phyloP scores from a whole-genome alignment of 2,329 filamentous ascomycete species.

The Colletotrichum eremochloae region DNA sequence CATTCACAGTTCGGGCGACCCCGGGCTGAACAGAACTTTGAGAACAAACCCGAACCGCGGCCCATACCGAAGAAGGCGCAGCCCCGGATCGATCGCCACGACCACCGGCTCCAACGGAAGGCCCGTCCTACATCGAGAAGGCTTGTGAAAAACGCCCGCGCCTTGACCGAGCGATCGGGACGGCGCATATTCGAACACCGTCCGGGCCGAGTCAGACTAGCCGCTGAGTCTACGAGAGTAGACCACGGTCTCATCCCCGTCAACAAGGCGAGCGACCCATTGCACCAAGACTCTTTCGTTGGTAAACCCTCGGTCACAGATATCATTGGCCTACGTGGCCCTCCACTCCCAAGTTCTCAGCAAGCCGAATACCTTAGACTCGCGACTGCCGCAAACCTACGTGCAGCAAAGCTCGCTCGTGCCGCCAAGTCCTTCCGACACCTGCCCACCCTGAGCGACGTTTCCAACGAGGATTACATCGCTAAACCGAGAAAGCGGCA shows the following conservation, averaged over 20 bases:
- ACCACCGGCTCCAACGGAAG: neutral
- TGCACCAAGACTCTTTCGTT: neutral
- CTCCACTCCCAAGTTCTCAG: neutral
- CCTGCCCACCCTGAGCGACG: neutral
- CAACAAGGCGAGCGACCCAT: neutral
- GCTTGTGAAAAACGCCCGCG: neutral
- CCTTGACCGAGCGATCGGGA: neutral
- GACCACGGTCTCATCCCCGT: neutral
- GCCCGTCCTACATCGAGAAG: neutral
- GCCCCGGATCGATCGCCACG: neutral
- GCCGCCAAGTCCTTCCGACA: neutral
- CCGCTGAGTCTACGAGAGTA: neutral
- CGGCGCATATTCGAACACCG: neutral
- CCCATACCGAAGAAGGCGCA: neutral
- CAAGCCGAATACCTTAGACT: slow-evolving; percentile 13
- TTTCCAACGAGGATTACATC: neutral
- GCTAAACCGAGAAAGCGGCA: neutral
- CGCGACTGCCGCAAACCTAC: neutral
- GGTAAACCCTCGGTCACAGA: neutral
- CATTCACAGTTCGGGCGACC: neutral
- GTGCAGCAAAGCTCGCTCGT: neutral
- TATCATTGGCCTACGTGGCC: neutral
- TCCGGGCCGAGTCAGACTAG: neutral
- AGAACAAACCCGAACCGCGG: too few species aligned
- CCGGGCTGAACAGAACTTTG: neutral